Conservation (phyloP, 1,139 yeast species). For the Pichiaceae sp. region DNA sequence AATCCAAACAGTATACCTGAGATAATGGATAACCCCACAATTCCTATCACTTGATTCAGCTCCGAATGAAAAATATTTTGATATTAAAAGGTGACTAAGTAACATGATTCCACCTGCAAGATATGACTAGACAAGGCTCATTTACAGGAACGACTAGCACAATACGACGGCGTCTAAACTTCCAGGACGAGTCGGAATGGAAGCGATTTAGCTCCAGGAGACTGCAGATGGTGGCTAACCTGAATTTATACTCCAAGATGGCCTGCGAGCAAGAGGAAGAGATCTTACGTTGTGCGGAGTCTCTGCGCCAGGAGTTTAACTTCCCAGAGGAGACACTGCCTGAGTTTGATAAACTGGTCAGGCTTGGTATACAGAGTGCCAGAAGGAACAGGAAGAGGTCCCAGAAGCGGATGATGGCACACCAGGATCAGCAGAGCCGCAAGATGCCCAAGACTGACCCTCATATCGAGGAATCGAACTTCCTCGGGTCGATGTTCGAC, state of each 20-base stretch:
- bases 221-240: slow-evolving; percentile 75
- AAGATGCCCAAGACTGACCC: background rate
- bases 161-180: slow-evolving; percentile 65
- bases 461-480: background rate
- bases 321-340: slow-evolving; percentile 47
- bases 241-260: slow-evolving; percentile 67
- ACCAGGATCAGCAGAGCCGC: background rate
- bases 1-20: too few relatives aligned
- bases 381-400: slow-evolving; percentile 59
- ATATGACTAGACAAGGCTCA: background rate
- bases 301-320: slow-evolving; percentile 67
- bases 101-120: too few relatives aligned
- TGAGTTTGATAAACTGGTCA: slow-evolving; percentile 82
- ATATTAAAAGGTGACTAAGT: too few relatives aligned
- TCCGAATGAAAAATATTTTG: too few relatives aligned
- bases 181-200: slow-evolving; percentile 80
- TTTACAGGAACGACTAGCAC: slow-evolving; percentile 63
- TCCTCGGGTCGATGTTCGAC: background rate
- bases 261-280: slow-evolving; percentile 90
- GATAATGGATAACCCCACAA: too few relatives aligned
- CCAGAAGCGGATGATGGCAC: slow-evolving; percentile 23
- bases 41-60: too few relatives aligned
- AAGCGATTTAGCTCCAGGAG: slow-evolving; percentile 82
- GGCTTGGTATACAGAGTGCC: slow-evolving; percentile 86
- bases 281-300: slow-evolving; percentile 67